A percentile compares a stretch with the other conserved stretches of the same genome.
These are phyloP conservation scores for Berberis vulgaris DNA, from an alignment of 164 flowering plant genomes.

Conservation along the genomic window DNA sequence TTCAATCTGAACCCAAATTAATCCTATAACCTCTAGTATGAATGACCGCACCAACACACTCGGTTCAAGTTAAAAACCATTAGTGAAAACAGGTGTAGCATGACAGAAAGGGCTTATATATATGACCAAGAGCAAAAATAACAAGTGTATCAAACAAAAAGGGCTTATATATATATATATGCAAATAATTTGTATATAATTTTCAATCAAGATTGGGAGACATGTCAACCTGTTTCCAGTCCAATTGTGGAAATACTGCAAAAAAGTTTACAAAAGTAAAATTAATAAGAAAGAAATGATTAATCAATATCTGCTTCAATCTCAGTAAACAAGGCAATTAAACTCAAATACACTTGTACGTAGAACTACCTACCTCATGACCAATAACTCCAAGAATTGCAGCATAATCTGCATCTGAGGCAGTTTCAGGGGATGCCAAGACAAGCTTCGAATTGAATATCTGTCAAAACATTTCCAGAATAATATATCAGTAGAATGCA, in stretches of 20 bases:
- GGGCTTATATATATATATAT: not conserved
- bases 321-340: not conserved
- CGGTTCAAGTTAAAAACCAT: too few relatives aligned
- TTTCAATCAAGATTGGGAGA: not conserved
- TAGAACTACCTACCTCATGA: conserved; percentile 58
- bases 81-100: too few relatives aligned
- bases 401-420: conserved; percentile 91
- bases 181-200: not conserved
- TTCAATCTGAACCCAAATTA: not conserved
- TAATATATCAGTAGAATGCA: not conserved
- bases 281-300: too few relatives aligned
- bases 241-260: conserved; percentile 99
- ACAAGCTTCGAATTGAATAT: conserved; percentile 96
- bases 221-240: conserved; percentile 86
- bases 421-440: conserved; percentile 97
- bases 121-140: too few relatives aligned
- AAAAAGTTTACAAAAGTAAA: conserved; percentile 6
- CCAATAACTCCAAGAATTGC: conserved; percentile 97
- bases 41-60: too few relatives aligned
- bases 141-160: too few relatives aligned
- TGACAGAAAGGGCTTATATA: too few relatives aligned
- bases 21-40: too few relatives aligned
- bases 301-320: not conserved
- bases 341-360: not conserved
- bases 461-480: conserved; percentile 24